phyloP scores from a whole-genome alignment of 2,329 filamentous ascomycete species.

The Sclerotinia subarctica region DNA sequence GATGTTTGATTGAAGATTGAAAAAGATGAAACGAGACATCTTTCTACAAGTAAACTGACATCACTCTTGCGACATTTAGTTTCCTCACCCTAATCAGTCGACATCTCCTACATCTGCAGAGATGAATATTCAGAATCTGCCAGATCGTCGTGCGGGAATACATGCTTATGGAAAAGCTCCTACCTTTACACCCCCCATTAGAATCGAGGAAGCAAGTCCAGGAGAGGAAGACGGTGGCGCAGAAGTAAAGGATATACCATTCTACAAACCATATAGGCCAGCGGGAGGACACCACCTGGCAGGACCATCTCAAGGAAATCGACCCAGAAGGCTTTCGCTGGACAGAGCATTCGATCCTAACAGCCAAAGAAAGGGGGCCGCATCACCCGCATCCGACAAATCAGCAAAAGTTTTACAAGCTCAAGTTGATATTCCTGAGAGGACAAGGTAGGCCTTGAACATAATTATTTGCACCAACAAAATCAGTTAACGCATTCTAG shows the following conservation, averaged over 20 bases:
- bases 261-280: conserved; percentile 22
- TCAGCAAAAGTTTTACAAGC: conserved; percentile 8
- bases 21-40: not conserved
- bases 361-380: not conserved
- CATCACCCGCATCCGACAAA: not conserved
- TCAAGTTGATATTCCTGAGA: conserved; percentile 6
- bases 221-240: conserved; percentile 25
- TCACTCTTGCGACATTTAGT: conserved; percentile 7
- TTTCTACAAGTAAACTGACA: conserved; percentile 3
- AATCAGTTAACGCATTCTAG: not conserved
- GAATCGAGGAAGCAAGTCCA: conserved; percentile 14
- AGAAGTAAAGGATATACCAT: conserved; percentile 32
- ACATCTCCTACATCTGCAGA: conserved; percentile 3
- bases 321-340: conserved; percentile 3
- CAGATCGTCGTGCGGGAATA: conserved; percentile 15
- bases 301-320: not conserved
- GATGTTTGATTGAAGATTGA: not conserved
- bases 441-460: conserved; percentile 2
- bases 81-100: conserved; percentile 19
- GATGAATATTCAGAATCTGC: conserved; percentile 17
- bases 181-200: conserved; percentile 14
- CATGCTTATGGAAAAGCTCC: not conserved
- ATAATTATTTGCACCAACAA: too few relatives aligned
- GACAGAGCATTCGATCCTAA: conserved; percentile 6
- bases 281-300: not conserved